Evolutionary conservation across 129 eudicot genomes (phyloP).

Genomic region (Lonicera japonica): DNA sequence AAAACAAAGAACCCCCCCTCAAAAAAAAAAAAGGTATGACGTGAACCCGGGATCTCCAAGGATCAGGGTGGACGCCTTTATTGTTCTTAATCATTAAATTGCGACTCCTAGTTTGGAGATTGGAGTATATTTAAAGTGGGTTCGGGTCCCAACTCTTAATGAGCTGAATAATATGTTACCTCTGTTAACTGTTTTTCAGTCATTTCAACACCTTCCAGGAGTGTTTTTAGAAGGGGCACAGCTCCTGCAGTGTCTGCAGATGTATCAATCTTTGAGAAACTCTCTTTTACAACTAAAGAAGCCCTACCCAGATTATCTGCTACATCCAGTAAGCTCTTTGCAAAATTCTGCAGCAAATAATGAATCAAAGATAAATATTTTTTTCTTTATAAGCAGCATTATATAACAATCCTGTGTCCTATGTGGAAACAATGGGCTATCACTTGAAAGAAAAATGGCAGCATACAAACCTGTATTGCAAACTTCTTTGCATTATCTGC

Average conservation of each 20-base stretch:
- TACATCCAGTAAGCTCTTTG: constrained; percentile 57
- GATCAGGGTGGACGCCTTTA: no score
- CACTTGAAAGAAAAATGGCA: not conserved
- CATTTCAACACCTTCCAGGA: constrained; percentile 65
- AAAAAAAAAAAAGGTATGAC: no score
- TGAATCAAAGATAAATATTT: no score
- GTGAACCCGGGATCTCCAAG: no score
- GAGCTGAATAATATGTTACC: constrained; percentile 26
- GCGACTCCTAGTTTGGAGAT: no score
- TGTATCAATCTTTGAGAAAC: constrained; percentile 39
- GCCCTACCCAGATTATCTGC: constrained; percentile 68
- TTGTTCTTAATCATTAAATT: no score
- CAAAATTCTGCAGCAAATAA: constrained; percentile 39
- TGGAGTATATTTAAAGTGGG: no score
- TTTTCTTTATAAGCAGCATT: no score
- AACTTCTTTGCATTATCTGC: constrained; percentile 81
- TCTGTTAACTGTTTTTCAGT: constrained; percentile 48
- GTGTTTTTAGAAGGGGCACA: constrained; percentile 53
- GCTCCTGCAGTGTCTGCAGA: constrained; percentile 41
- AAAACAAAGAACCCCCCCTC: no score
- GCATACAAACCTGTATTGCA: constrained; percentile 66
- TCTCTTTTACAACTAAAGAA: constrained; percentile 38
- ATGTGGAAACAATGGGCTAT: no score
- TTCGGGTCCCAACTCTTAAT: no score
- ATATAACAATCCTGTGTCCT: no score